These are phyloP conservation scores for Hymenoscyphus salicellus DNA, from an alignment of 2,329 filamentous ascomycete genomes.

Conservation along the genomic window DNA sequence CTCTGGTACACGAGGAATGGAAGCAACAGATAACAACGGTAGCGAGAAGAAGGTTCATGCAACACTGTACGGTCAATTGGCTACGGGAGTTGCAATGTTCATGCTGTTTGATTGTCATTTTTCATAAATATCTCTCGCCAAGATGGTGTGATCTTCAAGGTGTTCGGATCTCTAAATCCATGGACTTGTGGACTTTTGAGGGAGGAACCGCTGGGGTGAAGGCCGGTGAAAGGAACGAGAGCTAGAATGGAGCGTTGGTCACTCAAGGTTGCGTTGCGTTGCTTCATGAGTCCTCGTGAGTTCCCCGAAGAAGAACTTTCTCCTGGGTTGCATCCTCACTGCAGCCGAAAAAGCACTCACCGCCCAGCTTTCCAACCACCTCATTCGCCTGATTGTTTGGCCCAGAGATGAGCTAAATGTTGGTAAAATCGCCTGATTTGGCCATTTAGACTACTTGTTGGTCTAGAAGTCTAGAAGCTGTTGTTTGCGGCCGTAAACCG, in stretches of 20 bases:
- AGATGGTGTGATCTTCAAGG: background rate
- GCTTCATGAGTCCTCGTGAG: background rate
- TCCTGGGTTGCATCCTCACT: background rate
- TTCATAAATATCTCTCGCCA: background rate
- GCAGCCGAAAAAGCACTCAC: background rate
- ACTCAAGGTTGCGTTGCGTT: background rate
- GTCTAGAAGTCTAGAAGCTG: background rate
- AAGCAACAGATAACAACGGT: background rate
- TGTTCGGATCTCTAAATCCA: background rate
- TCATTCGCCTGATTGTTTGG: background rate
- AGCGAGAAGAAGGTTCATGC: background rate
- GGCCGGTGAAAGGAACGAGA: background rate
- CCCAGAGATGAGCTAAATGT: background rate
- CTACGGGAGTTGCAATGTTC: background rate
- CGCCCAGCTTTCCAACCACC: background rate
- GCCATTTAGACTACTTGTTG: background rate
- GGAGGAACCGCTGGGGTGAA: background rate
- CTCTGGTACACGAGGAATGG: background rate
- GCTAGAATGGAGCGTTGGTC: background rate
- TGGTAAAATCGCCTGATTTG: background rate
- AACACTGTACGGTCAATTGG: background rate
- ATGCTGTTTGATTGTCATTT: constrained; percentile 1
- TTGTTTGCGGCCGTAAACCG: background rate
- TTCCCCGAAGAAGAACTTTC: background rate
- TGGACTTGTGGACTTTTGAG: background rate